Evolutionary conservation across 1,284 basidiomycete genomes (phyloP), one percentile per base, ranked within the genome.

Genomic region (Hypsizygus ulmarius): DNA sequence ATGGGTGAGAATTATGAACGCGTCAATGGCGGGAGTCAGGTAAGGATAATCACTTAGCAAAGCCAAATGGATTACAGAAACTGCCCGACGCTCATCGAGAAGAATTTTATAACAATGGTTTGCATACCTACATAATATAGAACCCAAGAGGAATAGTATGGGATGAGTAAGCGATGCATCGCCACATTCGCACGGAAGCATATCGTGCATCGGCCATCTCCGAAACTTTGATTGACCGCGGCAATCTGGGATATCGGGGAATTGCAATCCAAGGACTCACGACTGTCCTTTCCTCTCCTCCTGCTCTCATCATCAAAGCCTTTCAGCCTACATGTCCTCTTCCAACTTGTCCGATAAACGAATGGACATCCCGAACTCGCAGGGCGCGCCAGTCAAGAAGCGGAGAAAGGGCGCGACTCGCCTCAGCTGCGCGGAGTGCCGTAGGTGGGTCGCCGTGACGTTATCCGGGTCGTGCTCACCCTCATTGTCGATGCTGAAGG

Each of bases 371-470:
- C 51, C 64, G 47, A 49, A 59, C 28, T 50, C 57, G 45, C 63
- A 61, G 15, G 61, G 70, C 11, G 69, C 65, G 46, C 68, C 72
- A 11, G 60, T 72, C 16, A 85, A 84, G 70, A 87, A 87, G 64
- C 77, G 84, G 39, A 76, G 85, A 64, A 84, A 88, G 54, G 86
- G 86, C 36, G 84, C 86, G 9, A 86, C 82, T 2, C 77, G 86
- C 39, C 74, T 89, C 35, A 86, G 84, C 4, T 88, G 85, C 59
- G 86, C 86, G 16, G 87, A 89, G 56, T 89, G 86, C 61, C 74
- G 86, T 64, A 77, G 87, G 83, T 56, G 18, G 11, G 40, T 18
- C 21, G 33, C 44, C 45, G 40, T 50, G 28, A 27, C 33, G 33
- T 46, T 18, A 46, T 55, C 45, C 38, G 43, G 18, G 33, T 16